phyloP scores from a whole-genome alignment of 2,329 filamentous ascomycete genomes.

The Aspergillus candidus region DNA sequence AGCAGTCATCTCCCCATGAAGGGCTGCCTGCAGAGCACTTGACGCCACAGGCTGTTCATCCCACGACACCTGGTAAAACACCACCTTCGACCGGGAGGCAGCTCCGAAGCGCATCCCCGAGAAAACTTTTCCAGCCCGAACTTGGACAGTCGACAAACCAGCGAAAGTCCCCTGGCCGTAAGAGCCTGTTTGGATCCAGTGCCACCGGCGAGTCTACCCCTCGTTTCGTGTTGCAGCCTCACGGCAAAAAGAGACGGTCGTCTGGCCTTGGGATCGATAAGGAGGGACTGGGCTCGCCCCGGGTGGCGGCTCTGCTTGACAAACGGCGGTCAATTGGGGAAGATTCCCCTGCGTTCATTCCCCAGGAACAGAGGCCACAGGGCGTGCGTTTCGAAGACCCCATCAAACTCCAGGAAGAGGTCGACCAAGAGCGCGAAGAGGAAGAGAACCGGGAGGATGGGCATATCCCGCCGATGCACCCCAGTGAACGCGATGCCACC shows the following conservation, averaged over 20 bases:
- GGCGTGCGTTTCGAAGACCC: constrained; percentile 62
- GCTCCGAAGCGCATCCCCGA: constrained; percentile 45
- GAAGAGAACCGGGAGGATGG: constrained; percentile 58
- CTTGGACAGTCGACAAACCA: constrained; percentile 34
- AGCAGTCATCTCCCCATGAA: constrained; percentile 37
- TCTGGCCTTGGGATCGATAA: constrained; percentile 66
- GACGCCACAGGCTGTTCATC: constrained; percentile 41
- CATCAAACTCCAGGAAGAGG: constrained; percentile 54
- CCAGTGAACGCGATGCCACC: constrained; percentile 57
- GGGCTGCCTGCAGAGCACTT: constrained; percentile 36
- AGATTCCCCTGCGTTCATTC: constrained; percentile 57
- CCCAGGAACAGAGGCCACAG: constrained; percentile 38
- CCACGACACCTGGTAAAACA: constrained; percentile 47
- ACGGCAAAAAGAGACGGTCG: constrained; percentile 45
- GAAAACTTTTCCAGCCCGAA: constrained; percentile 42
- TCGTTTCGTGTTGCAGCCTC: constrained; percentile 58
- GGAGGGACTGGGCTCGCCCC: constrained; percentile 67
- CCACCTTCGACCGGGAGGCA: constrained; percentile 44
- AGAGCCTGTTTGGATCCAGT: constrained; percentile 51
- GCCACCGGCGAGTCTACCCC: constrained; percentile 56
- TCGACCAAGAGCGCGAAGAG: constrained; percentile 56
- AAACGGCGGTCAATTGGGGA: constrained; percentile 67
- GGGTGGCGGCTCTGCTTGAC: constrained; percentile 64
- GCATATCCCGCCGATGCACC: constrained; percentile 39
- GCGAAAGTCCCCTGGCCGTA: constrained; percentile 29